These are phyloP conservation scores for Globisporangium paroecandrum DNA, from an alignment of 352 stramenopile genomes.

Conservation along the genomic window DNA sequence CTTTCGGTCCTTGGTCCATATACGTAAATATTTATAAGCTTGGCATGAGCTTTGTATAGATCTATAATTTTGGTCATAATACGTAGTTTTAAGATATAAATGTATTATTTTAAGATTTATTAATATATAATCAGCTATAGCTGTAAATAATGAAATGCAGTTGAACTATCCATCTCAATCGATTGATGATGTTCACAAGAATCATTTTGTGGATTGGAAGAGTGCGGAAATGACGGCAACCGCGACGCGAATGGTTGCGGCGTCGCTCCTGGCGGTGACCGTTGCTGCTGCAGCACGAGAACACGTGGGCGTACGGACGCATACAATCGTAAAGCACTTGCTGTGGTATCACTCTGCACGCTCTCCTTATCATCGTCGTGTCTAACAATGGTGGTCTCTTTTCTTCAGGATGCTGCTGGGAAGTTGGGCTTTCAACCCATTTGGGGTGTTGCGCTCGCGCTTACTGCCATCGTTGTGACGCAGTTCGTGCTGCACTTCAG, in stretches of 20 bases:
- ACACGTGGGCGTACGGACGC: background rate
- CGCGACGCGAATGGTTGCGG: background rate
- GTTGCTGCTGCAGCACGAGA: background rate
- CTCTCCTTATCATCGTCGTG: background rate
- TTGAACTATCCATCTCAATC: background rate
- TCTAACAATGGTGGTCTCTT: background rate
- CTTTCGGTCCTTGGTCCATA: background rate
- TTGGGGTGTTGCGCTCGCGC: conserved; percentile 13
- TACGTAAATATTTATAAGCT: background rate
- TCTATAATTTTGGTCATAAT: background rate
- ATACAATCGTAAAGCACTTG: background rate
- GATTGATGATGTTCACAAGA: background rate
- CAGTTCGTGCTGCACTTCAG: conserved; percentile 11
- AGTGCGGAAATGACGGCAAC: background rate
- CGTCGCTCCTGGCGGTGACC: conserved; percentile 1
- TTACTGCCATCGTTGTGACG: conserved; percentile 20
- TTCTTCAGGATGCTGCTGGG: background rate
- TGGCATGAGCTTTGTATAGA: background rate
- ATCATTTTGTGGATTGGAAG: background rate
- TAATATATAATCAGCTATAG: background rate
- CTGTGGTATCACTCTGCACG: background rate
- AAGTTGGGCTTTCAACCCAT: conserved; percentile 1
- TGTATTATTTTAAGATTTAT: background rate
- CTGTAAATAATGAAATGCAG: background rate
- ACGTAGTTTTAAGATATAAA: background rate